Percentiles rank a stretch among this genome's conserved stretches.
Evolutionary conservation across 2,329 filamentous ascomycete species (phyloP).

Genomic region (Apiospora kogelbergensis): DNA sequence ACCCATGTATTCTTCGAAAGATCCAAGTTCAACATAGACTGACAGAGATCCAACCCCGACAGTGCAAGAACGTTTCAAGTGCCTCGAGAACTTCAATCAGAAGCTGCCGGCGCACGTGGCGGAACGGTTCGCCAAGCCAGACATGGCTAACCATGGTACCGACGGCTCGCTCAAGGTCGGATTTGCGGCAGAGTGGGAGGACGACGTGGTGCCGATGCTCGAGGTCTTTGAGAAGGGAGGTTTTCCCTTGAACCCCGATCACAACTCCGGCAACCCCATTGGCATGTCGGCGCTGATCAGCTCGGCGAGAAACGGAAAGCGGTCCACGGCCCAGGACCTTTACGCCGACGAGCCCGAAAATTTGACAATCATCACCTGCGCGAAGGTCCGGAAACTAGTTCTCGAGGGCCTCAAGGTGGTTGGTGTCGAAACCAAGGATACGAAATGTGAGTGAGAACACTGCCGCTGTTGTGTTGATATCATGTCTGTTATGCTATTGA

Average conservation of each 20-base stretch:
- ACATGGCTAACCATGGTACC: slow-evolving; percentile 46
- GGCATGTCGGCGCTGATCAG: slow-evolving; percentile 53
- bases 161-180: slow-evolving; percentile 48
- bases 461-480: slow-evolving; percentile 27
- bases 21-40: too few relatives aligned
- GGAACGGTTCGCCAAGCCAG: slow-evolving; percentile 48
- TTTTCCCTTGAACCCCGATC: slow-evolving; percentile 50
- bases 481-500: slow-evolving; percentile 19
- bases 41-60: too few relatives aligned
- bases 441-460: slow-evolving; percentile 33
- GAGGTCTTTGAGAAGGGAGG: slow-evolving; percentile 50
- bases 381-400: slow-evolving; percentile 47
- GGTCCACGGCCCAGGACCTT: slow-evolving; percentile 53
- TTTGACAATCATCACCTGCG: slow-evolving; percentile 49
- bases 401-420: slow-evolving; percentile 44
- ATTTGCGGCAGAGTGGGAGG: slow-evolving; percentile 49
- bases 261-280: slow-evolving; percentile 58
- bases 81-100: slow-evolving; percentile 53
- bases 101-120: slow-evolving; percentile 33
- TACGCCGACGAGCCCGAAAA: slow-evolving; percentile 46
- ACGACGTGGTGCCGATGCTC: slow-evolving; percentile 43
- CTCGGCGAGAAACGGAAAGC: slow-evolving; percentile 46
- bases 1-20: too few relatives aligned
- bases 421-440: slow-evolving; percentile 44
- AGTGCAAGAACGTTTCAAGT: slow-evolving; percentile 47